phyloP scores from a whole-genome alignment of 2,329 filamentous ascomycete genomes.

The Chaetomium sp. region DNA sequence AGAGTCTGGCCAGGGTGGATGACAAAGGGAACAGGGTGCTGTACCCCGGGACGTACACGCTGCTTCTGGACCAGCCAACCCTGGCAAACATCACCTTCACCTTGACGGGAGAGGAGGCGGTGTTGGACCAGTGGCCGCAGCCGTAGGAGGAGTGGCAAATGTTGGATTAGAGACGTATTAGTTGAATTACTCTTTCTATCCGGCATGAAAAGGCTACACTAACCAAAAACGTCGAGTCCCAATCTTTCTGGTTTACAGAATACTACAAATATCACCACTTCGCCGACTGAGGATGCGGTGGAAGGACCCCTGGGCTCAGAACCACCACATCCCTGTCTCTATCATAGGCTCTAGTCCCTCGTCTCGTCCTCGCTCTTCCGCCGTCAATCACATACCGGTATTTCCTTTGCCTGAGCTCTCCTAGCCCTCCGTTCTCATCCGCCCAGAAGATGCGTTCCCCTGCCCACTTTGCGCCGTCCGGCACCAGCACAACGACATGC shows the following conservation, averaged over 20 bases:
- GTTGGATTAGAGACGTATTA: not conserved
- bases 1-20: conserved; percentile 52
- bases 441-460: conserved; percentile 28
- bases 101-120: conserved; percentile 47
- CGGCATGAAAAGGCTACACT: not conserved
- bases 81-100: conserved; percentile 47
- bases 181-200: not conserved
- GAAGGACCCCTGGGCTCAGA: not conserved
- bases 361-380: not conserved
- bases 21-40: conserved; percentile 53
- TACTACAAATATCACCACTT: not conserved
- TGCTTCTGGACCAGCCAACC: conserved; percentile 50
- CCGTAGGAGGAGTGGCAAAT: not conserved
- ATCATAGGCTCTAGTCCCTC: not conserved
- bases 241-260: not conserved
- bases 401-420: conserved; percentile 21
- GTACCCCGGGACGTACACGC: conserved; percentile 55
- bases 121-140: conserved; percentile 44
- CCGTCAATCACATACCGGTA: conserved; percentile 21
- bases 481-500: conserved; percentile 28
- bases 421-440: conserved; percentile 8
- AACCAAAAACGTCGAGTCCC: not conserved
- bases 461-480: conserved; percentile 18
- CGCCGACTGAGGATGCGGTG: not conserved
- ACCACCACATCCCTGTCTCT: not conserved